Percentiles rank a stretch among this genome's conserved stretches.
These are phyloP conservation scores for Blastobotrys ciferrii DNA, from an alignment of 1,139 yeast genomes.

Conservation along the genomic window DNA sequence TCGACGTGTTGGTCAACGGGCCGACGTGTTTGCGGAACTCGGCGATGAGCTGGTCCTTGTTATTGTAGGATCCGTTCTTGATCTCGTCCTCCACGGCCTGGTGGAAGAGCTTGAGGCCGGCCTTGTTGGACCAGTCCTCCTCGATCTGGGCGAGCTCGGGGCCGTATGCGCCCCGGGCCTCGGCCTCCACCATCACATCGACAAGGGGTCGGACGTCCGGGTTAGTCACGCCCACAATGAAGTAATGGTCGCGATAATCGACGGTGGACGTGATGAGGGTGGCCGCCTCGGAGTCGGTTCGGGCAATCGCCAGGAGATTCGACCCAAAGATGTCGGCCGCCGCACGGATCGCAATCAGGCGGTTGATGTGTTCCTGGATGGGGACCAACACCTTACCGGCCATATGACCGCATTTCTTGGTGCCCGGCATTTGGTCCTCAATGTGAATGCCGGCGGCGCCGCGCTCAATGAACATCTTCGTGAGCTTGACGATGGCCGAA, in stretches of 20 bases:
- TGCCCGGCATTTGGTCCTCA: slow-evolving; percentile 98
- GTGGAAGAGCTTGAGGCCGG: slow-evolving; percentile 84
- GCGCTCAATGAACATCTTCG: slow-evolving; percentile 94
- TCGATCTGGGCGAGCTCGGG: slow-evolving; percentile 70
- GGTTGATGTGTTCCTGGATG: slow-evolving; percentile 92
- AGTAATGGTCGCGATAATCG: slow-evolving; percentile 93
- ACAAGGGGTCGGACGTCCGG: slow-evolving; percentile 74
- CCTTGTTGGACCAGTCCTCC: slow-evolving; percentile 77
- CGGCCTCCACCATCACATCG: slow-evolving; percentile 79
- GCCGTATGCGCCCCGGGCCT: slow-evolving; percentile 69
- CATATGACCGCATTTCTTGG: slow-evolving; percentile 98
- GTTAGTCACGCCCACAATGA: slow-evolving; percentile 86
- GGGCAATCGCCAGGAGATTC: slow-evolving; percentile 82
- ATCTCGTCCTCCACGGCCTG: slow-evolving; percentile 90
- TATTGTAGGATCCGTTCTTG: slow-evolving; percentile 55
- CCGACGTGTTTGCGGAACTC: slow-evolving; percentile 67
- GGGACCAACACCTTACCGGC: slow-evolving; percentile 98
- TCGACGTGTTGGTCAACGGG: slow-evolving; percentile 73
- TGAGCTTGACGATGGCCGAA: slow-evolving; percentile 91
- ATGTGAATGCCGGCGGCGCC: slow-evolving; percentile 99
- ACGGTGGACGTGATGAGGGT: slow-evolving; percentile 90
- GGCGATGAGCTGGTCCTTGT: slow-evolving; percentile 65
- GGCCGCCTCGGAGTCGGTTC: slow-evolving; percentile 98
- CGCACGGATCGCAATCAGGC: slow-evolving; percentile 91
- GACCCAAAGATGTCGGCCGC: slow-evolving; percentile 92